Conservation (phyloP, 805 yeast species). For the Candida boidinii region DNA sequence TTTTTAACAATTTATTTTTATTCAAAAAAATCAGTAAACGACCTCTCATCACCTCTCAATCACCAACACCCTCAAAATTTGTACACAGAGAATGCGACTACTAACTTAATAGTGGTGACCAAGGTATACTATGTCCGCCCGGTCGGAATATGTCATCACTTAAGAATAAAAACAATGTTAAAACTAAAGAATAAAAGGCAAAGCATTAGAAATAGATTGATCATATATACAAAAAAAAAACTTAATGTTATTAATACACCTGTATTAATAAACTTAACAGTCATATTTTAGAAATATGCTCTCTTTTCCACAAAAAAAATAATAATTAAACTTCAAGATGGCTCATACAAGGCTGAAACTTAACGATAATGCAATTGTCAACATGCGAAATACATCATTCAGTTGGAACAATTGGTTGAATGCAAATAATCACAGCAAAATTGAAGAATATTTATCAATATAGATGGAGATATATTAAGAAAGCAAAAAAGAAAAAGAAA, state of each 20-base stretch:
- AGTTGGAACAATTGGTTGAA: slow-evolving; percentile 54
- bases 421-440: slow-evolving; percentile 40
- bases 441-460: not conserved
- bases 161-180: slow-evolving; percentile 1
- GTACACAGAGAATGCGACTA: slow-evolving; percentile 48
- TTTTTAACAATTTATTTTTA: too few species aligned
- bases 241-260: not conserved
- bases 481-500: not conserved
- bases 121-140: slow-evolving; percentile 39
- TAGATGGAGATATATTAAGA: not conserved
- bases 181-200: not conserved
- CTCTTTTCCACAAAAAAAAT: slow-evolving; percentile 9
- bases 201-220: not conserved
- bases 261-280: slow-evolving; percentile 1
- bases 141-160: slow-evolving; percentile 32
- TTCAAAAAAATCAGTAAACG: slow-evolving; percentile 9
- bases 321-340: slow-evolving; percentile 10
- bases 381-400: slow-evolving; percentile 34
- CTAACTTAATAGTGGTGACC: slow-evolving; percentile 28
- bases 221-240: not conserved
- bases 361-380: slow-evolving; percentile 49
- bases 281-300: slow-evolving; percentile 17
- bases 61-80: slow-evolving; percentile 34
- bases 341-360: slow-evolving; percentile 61
- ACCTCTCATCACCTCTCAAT: slow-evolving; percentile 43